Base-by-base conservation (phyloP, 257 asterid genomes). In the Capsicum rhomboideum region DNA sequence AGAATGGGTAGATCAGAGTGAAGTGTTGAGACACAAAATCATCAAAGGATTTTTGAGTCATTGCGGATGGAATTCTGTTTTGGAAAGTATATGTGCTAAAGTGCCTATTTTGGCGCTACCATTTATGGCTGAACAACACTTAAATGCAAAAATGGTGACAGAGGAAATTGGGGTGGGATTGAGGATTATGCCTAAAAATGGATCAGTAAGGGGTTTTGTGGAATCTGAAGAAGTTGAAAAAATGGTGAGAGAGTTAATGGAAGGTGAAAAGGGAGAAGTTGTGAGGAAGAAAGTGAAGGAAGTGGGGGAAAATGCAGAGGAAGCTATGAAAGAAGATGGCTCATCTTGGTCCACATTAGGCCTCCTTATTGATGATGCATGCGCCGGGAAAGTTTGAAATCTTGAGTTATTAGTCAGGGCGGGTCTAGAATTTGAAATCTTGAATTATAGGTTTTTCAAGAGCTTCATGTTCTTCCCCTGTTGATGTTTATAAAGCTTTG, bases 1-100 rank as follows among this genome's bases (percentile, higher is more conserved):
- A 18, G 95, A 86, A 21, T 94, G 97, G 97, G 95, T 92, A 16
- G 93, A 92, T 75, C 98, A 94, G 85, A 23, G 77, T 44, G 58
- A 79, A 4, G 87, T 92, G 4, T 90, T 93, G 11, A 23, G 50
- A 4, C 98, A 94, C 83, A 84, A 83, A 2, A 87, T 84, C 0
- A 86, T 92, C 4, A 85, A 80, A 10, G 95, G 94, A 74, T 91
- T 92, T 83, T 59, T 94, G 87, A 91, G 95, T 81, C 97, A 94
- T 66, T 94, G 98, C 21, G 98, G 98, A 78, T 94, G 97, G 97
- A 94, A 94, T 83, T 94, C 98, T 12, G 92, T 90, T 78, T 17
- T 79, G 74, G 98, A 94, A 74, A 88, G 97, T 72, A 53, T 93
- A 53, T 85, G 85, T 55, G 90, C 92, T 29, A 88, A 87, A 0